These are phyloP conservation scores for Saturnispora mendoncae DNA, from an alignment of 805 yeast species.

Conservation along the genomic window DNA sequence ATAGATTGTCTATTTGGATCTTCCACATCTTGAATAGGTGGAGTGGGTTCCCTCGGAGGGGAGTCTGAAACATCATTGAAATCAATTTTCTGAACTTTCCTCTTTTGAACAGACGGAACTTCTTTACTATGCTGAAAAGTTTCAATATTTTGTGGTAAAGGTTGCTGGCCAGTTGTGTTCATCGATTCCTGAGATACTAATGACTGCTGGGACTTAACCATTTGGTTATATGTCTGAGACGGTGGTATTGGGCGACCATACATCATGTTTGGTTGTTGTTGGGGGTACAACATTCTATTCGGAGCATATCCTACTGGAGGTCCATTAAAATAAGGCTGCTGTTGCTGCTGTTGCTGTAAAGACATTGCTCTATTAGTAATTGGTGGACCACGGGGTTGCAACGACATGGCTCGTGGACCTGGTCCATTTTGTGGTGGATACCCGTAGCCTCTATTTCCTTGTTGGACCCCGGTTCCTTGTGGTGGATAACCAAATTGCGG, in stretches of 20 bases:
- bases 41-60: neutral
- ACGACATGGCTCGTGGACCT: constrained; percentile 12
- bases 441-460: neutral
- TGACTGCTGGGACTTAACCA: too few species aligned
- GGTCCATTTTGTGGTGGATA: neutral
- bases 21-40: neutral
- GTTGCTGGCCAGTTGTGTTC: too few species aligned
- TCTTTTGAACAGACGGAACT: neutral
- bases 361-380: constrained; percentile 22
- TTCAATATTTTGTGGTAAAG: neutral
- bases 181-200: too few species aligned
- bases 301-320: constrained; percentile 10
- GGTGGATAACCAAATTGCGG: neutral
- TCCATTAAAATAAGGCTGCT: constrained; percentile 6
- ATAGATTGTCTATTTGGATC: constrained; percentile 1
- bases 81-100: constrained; percentile 7
- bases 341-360: constrained; percentile 14
- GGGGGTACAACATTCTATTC: neutral
- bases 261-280: too few species aligned
- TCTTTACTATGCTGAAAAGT: neutral
- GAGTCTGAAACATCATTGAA: constrained; percentile 1
- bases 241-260: too few species aligned
- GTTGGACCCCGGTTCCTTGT: neutral
- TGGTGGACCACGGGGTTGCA: constrained; percentile 13
- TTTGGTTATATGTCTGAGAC: too few species aligned